phyloP scores from a whole-genome alignment of 2,329 filamentous ascomycete species.

The Nectriaceae sp. region DNA sequence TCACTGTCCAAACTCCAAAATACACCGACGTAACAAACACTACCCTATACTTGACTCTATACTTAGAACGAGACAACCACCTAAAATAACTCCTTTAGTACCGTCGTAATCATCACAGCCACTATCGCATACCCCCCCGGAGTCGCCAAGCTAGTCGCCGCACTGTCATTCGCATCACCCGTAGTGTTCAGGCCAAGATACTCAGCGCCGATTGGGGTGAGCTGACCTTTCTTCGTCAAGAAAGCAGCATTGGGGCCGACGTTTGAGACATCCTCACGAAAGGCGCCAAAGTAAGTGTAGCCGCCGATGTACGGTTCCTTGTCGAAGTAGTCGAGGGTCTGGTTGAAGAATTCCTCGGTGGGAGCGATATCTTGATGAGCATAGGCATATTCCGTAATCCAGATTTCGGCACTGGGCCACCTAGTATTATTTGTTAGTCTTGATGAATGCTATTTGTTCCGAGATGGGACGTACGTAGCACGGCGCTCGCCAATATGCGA shows the following conservation, averaged over 20 bases:
- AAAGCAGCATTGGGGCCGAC: slow-evolving; percentile 74
- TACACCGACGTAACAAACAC: no score
- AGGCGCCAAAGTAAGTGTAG: slow-evolving; percentile 78
- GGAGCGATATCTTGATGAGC: slow-evolving; percentile 55
- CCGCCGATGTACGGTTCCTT: slow-evolving; percentile 54
- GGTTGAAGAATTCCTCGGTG: slow-evolving; percentile 70
- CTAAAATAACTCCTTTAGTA: slow-evolving; percentile 2
- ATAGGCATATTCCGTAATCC: slow-evolving; percentile 78
- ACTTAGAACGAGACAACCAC: no score
- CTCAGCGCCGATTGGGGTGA: slow-evolving; percentile 77
- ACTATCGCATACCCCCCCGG: slow-evolving; percentile 1
- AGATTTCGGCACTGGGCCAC: slow-evolving; percentile 64
- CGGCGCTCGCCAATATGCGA: slow-evolving; percentile 61
- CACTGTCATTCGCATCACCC: slow-evolving; percentile 38
- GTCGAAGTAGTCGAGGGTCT: slow-evolving; percentile 67
- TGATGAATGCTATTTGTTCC: no score
- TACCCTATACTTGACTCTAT: no score
- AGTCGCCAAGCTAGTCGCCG: slow-evolving; percentile 2
- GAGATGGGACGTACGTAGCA: slow-evolving; percentile 34
- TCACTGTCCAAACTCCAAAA: no score
- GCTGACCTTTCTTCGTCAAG: slow-evolving; percentile 64
- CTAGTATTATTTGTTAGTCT: slow-evolving; percentile 31
- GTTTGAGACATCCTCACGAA: slow-evolving; percentile 69
- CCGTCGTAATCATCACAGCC: slow-evolving; percentile 5
- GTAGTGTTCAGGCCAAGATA: slow-evolving; percentile 64